These are phyloP conservation scores for Metschnikowia drakensbergensis DNA, from an alignment of 805 yeast species.

Conservation along the genomic window DNA sequence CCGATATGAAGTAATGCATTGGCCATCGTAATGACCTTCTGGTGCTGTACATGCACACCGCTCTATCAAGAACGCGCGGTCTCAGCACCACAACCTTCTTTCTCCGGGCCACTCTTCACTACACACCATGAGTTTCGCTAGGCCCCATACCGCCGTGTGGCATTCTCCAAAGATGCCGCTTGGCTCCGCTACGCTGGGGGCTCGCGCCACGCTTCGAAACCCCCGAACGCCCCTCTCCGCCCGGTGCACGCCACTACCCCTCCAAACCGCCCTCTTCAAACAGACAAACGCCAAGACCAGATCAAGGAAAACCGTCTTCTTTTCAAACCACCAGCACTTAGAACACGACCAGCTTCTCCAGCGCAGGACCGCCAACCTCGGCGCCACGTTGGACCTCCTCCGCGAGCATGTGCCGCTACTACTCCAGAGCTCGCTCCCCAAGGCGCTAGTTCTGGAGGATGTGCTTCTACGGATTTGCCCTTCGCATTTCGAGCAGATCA, in stretches of 20 bases:
- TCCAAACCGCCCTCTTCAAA: background rate
- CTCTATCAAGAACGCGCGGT: background rate
- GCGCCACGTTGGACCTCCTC: slow-evolving; percentile 48
- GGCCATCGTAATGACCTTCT: too few species aligned
- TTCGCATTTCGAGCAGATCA: slow-evolving; percentile 38
- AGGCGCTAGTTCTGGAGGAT: slow-evolving; percentile 40
- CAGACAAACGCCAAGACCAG: too few species aligned
- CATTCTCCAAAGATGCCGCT: background rate
- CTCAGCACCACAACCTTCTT: background rate
- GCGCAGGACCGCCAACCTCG: slow-evolving; percentile 47
- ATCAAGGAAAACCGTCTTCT: background rate
- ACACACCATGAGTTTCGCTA: background rate
- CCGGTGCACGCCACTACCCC: background rate
- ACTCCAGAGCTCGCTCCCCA: slow-evolving; percentile 43
- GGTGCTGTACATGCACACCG: too few species aligned
- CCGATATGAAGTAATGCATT: too few species aligned
- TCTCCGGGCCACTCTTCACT: background rate
- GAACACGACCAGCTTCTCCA: slow-evolving; percentile 16
- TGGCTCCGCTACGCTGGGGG: background rate
- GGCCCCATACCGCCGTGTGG: background rate
- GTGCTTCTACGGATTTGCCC: slow-evolving; percentile 57
- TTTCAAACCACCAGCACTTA: background rate
- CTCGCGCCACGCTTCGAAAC: background rate
- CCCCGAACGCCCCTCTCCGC: background rate
- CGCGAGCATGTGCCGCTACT: slow-evolving; percentile 48